phyloP scores from a whole-genome alignment of 225 moss, liverwort and hornwort species.

The Marchantia polymorpha region DNA sequence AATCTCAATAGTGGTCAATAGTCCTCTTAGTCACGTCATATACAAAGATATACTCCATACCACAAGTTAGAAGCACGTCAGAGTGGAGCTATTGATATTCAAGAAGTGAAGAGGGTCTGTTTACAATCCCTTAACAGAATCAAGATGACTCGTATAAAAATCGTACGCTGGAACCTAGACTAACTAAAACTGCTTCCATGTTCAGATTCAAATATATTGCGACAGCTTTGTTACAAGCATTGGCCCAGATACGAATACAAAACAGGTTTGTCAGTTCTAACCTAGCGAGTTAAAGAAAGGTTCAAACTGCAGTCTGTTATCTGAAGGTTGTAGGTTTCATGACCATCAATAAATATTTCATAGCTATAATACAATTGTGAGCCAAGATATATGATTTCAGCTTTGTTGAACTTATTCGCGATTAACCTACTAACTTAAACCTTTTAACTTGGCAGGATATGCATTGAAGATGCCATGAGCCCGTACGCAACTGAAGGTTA shows the following conservation, averaged over 20 bases:
- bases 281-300: not conserved
- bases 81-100: too few relatives aligned
- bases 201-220: slow-evolving; percentile 7
- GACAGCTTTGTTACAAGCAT: slow-evolving; percentile 4
- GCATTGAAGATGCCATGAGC: not conserved
- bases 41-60: too few relatives aligned
- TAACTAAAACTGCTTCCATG: not conserved
- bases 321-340: not conserved
- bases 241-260: not conserved
- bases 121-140: too few relatives aligned
- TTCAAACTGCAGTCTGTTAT: not conserved
- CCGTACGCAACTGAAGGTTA: not conserved
- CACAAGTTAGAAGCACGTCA: too few relatives aligned
- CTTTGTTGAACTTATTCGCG: too few relatives aligned
- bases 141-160: too few relatives aligned
- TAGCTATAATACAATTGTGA: too few relatives aligned
- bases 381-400: too few relatives aligned
- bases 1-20: too few relatives aligned
- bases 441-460: not conserved
- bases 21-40: not conserved
- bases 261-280: slow-evolving; percentile 4
- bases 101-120: too few relatives aligned
- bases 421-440: not conserved
- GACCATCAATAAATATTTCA: too few relatives aligned
- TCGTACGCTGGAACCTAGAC: not conserved